Conservation (phyloP, 169 alveolate genomes). For the Plasmodium relictum region DNA sequence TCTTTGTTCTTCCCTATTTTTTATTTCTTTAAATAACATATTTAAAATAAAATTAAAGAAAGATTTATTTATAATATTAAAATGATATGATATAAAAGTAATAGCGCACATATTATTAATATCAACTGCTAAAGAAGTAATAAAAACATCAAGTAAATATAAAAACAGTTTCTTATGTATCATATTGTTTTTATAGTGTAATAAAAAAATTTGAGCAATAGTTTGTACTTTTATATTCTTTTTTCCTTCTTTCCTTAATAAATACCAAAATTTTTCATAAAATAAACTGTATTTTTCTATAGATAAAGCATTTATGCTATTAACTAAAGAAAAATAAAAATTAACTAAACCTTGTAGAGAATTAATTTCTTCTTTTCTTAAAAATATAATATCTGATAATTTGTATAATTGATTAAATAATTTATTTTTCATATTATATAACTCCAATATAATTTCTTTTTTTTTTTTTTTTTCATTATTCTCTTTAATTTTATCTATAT, state of each 20-base stretch:
- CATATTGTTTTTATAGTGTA: slow-evolving; percentile 52
- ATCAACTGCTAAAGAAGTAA: slow-evolving; percentile 8
- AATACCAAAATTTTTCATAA: slow-evolving; percentile 34
- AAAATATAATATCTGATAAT: slow-evolving; percentile 20
- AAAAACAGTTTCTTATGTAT: slow-evolving; percentile 19
- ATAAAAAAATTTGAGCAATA: slow-evolving; percentile 41
- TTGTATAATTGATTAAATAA: slow-evolving; percentile 1
- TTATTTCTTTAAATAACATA: slow-evolving; percentile 15
- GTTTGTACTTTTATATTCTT: slow-evolving; percentile 25
- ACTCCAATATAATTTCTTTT: neutral
- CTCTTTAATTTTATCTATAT: neutral
- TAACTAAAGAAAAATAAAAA: slow-evolving; percentile 29
- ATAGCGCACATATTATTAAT: slow-evolving; percentile 10
- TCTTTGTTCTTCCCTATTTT: neutral
- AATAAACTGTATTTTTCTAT: slow-evolving; percentile 25
- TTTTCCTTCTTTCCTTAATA: slow-evolving; percentile 14
- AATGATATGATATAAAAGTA: slow-evolving; percentile 42
- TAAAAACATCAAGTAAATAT: slow-evolving; percentile 5
- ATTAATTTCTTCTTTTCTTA: slow-evolving; percentile 42
- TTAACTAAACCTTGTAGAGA: slow-evolving; percentile 59
- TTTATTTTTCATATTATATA: neutral
- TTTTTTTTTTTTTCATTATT: neutral
- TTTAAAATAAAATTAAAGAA: slow-evolving; percentile 10
- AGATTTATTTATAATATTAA: slow-evolving; percentile 22
- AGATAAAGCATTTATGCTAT: slow-evolving; percentile 35